Base-by-base conservation (phyloP, 1,139 yeast genomes). In the Pneumocystis wakefieldiae region DNA sequence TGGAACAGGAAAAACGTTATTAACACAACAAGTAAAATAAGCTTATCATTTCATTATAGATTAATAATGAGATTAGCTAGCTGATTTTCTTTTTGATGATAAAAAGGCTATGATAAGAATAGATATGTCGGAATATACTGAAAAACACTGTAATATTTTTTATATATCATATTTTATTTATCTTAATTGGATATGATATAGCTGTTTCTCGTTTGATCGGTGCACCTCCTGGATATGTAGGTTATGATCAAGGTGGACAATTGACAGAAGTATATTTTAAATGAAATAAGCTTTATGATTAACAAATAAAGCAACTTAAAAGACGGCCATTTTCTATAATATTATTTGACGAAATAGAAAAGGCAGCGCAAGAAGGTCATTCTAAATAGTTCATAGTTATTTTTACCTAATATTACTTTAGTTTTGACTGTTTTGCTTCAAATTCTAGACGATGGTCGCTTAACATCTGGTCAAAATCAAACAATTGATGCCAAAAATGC, bases 141-240 rank as follows among this genome's bases (percentile, higher is more conserved):
- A 94, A 76, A 92, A 92, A 71, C 89, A 95, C 83, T 48, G 55
- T 48, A 48, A 48, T 17, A 19, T 19, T 48, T 8, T 19, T 19
- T 42, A 42, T 19, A 42, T 42, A 42, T 48, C 2, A 12, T 48
- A 48, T 48, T 12, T 48, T 24, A 8, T 48, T 24, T n/a, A 24
- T 24, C 3, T 19, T 48, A 12, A 41, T 6, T 6, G 12, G 32
- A 24, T 24, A 24, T 48, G 24, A 48, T 48, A 48, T 48, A 48
- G 88, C 97, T 4, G 95, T 92, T 2, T 89, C 97, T 6, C 91
- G 92, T 73, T 82, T 92, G 66, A 79, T 92, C 66, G 99, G 99
- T 76, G 94, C 98, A 37, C 95, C 98, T 4, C 97, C 98, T 1
- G 98, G 99, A 71, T 94, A 92, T 73, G 88, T 92, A 70, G 99